phyloP scores from a whole-genome alignment of 2,329 filamentous ascomycete species.

The Pseudogymnoascus sp. region DNA sequence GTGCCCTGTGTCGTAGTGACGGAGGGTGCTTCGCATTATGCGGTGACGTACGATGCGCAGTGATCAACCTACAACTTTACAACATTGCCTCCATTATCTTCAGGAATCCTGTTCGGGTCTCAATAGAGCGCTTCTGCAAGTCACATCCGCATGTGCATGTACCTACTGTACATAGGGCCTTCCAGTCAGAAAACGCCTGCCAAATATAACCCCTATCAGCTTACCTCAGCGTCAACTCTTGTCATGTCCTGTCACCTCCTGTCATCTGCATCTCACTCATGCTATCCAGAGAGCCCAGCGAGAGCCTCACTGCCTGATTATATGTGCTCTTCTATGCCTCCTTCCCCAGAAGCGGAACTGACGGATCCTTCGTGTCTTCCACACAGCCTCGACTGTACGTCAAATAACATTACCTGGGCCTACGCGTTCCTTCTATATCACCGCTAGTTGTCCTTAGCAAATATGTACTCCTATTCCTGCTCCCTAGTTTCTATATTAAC shows the following conservation, averaged over 20 bases:
- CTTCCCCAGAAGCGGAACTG: not conserved
- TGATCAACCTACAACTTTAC: not conserved
- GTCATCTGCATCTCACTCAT: not conserved
- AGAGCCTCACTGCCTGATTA: not conserved
- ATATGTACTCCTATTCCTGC: not conserved
- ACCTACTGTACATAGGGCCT: not conserved
- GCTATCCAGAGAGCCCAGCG: not conserved
- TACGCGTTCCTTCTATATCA: not conserved
- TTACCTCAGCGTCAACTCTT: not conserved
- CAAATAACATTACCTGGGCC: not conserved
- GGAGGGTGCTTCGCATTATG: not conserved
- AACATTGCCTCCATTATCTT: not conserved
- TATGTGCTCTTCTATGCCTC: not conserved
- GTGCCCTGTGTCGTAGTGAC: not conserved
- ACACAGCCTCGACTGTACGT: not conserved
- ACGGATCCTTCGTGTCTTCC: not conserved
- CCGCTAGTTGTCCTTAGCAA: not conserved
- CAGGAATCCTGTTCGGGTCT: not conserved
- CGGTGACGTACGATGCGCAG: not conserved
- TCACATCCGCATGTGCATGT: not conserved
- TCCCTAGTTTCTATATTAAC: not conserved
- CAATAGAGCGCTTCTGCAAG: not conserved
- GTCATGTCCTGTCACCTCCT: not conserved
- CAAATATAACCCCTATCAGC: not conserved
- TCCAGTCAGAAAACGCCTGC: not conserved